Conservation (phyloP, 208 protist species). For the Histomonas meleagridis region DNA sequence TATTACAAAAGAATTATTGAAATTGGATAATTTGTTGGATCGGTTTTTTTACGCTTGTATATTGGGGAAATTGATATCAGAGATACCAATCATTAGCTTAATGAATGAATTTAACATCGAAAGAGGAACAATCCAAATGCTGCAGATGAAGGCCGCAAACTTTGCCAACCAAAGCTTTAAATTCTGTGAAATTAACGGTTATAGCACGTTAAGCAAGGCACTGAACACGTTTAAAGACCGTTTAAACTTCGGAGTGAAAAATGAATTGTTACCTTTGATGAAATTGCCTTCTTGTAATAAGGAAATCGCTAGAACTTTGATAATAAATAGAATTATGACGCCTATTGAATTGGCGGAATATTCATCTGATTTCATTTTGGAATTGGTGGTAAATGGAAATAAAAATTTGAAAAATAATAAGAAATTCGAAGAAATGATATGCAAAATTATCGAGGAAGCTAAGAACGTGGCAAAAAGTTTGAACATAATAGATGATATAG, state of each 20-base stretch:
- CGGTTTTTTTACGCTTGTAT: constrained; percentile 20
- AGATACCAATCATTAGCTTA: background rate
- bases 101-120: background rate
- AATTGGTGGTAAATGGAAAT: background rate
- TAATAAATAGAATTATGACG: background rate
- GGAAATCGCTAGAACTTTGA: background rate
- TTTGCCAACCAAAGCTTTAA: background rate
- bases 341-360: background rate
- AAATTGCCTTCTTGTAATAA: background rate
- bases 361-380: background rate
- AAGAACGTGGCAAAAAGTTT: background rate
- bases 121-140: background rate
- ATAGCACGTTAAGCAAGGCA: background rate
- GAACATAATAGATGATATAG: background rate
- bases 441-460: background rate
- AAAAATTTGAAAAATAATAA: background rate
- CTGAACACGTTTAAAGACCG: background rate
- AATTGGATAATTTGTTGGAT: background rate
- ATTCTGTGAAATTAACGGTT: constrained; percentile 1
- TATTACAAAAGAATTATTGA: background rate
- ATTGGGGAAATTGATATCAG: background rate
- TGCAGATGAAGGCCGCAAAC: background rate
- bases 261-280: background rate
- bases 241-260: constrained; percentile 10
- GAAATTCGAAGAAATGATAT: background rate